Evolutionary conservation across 2,329 filamentous ascomycete species (phyloP), one percentile per base, ranked within the genome.

Genomic region (Thielaviopsis euricoi): DNA sequence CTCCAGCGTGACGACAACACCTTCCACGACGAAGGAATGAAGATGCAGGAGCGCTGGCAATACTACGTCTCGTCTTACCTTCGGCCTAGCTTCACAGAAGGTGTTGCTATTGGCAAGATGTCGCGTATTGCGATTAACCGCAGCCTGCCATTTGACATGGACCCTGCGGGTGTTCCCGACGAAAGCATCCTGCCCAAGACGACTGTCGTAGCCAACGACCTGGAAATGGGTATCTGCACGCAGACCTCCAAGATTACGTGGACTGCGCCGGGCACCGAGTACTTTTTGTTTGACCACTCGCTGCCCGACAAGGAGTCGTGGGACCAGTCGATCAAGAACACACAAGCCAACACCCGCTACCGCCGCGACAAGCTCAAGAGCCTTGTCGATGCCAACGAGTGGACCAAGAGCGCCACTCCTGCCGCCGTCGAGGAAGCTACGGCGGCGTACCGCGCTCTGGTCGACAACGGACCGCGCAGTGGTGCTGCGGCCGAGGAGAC

Each of bases 11-110:
- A 85, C 54, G 82, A 86, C 63, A 82, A 81, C 48, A 86, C 95
- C 0, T 89, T 95, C 68, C 89, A 93, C 64, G 85, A 85, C 66
- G 88, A 95, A 63, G 89, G 95, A 64, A 85, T 95, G 74, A 86
- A 93, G 66, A 80, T 83, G 55, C 84, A 85, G 58, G 83, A 89
- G 62, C 78, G 82, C 46, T 98, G 93, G 93, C 87, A 91, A 65
- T 95, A 94, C 72, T 98, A 98, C 68, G 88, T 95, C 59, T 90
- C 91, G 19, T 89, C 90, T 0, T 97, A 87, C 70, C 87, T 89
- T 63, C 87, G 89, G 62, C 80, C 90, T 23, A 89, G 95, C 66
- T 87, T 88, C 1, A 98, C 93, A 0, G 87, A 93, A 70, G 87
- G 87, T 15, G 78, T 93, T 2, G 73, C 78, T 6, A 76, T 83